Evolutionary conservation across 352 stramenopile genomes (phyloP).

Genomic region (Phytophthora cactorum): DNA sequence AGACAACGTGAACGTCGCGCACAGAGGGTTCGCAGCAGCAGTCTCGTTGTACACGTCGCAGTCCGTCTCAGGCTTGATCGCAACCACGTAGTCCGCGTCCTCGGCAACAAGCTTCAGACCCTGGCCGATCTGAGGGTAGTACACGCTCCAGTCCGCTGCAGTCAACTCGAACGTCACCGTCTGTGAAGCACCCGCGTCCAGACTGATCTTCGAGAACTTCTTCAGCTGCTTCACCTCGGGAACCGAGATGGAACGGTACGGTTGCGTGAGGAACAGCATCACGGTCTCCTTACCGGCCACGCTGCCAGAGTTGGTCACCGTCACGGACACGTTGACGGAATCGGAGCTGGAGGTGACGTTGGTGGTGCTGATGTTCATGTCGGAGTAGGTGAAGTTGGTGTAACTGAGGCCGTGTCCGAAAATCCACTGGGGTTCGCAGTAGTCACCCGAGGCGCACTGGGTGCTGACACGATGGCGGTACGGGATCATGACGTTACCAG

Average conservation of each 20-base stretch:
- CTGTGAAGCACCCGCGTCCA: too few species aligned
- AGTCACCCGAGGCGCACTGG: slow-evolving; percentile 41
- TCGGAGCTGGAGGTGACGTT: slow-evolving; percentile 37
- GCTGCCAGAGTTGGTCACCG: slow-evolving; percentile 30
- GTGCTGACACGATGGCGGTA: slow-evolving; percentile 19
- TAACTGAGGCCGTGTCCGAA: slow-evolving; percentile 72
- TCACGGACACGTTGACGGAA: slow-evolving; percentile 28
- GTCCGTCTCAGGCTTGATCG: too few species aligned
- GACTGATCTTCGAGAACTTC: too few species aligned
- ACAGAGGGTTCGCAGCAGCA: too few species aligned
- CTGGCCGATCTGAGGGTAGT: too few species aligned
- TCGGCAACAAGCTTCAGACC: too few species aligned
- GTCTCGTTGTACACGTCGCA: too few species aligned
- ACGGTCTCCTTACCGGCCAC: slow-evolving; percentile 46
- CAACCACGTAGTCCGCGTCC: slow-evolving; percentile 5
- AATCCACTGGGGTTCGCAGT: slow-evolving; percentile 57
- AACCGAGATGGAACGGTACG: too few species aligned
- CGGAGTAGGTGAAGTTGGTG: slow-evolving; percentile 56
- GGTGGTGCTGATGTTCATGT: slow-evolving; percentile 39
- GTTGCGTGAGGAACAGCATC: slow-evolving; percentile 17
- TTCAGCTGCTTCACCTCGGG: too few species aligned
- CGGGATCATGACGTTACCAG: slow-evolving; percentile 27
- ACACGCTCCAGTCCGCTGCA: too few species aligned
- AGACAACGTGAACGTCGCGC: too few species aligned
- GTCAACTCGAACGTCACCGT: too few species aligned